These are phyloP conservation scores for Xylaria castorea DNA, from an alignment of 495 filamentous ascomycete species.

Conservation along the genomic window DNA sequence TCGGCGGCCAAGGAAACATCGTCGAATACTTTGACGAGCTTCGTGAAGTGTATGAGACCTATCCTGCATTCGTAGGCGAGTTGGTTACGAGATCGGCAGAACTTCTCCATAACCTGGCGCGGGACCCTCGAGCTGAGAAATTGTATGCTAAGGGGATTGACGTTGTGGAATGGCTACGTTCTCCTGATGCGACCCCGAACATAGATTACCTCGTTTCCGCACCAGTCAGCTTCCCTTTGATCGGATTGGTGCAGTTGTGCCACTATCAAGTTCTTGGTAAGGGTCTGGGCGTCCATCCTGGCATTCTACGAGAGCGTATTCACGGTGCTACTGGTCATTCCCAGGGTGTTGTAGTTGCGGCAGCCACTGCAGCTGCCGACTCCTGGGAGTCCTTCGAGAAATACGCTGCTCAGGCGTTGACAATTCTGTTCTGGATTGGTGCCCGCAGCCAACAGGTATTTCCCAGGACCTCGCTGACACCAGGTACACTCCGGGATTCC, in stretches of 20 bases:
- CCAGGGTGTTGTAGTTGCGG: constrained; percentile 92
- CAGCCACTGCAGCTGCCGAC: constrained; percentile 85
- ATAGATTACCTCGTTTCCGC: constrained; percentile 95
- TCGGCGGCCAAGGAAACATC: constrained; percentile 99
- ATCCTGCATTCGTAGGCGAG: constrained; percentile 87
- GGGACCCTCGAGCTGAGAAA: constrained; percentile 87
- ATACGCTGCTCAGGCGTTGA: constrained; percentile 77
- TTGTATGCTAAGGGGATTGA: constrained; percentile 95
- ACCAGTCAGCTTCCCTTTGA: constrained; percentile 95
- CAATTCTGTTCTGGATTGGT: constrained; percentile 99
- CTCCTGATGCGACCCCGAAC: constrained; percentile 87
- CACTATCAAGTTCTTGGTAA: constrained; percentile 94
- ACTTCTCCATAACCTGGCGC: constrained; percentile 81
- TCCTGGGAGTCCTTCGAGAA: constrained; percentile 89
- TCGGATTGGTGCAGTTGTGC: constrained; percentile 91
- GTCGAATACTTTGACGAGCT: constrained; percentile 99
- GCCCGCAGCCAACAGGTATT: constrained; percentile 98
- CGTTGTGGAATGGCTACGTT: constrained; percentile 88
- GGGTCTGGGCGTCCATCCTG: constrained; percentile 83
- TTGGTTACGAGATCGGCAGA: constrained; percentile 79
- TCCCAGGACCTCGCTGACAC: constrained; percentile 91
- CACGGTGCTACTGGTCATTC: constrained; percentile 95
- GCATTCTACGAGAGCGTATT: constrained; percentile 80
- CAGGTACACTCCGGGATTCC: constrained; percentile 89
- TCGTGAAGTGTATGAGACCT: constrained; percentile 86